Evolutionary conservation across 352 stramenopile genomes (phyloP).

Genomic region (Globisporangium iwayamae): DNA sequence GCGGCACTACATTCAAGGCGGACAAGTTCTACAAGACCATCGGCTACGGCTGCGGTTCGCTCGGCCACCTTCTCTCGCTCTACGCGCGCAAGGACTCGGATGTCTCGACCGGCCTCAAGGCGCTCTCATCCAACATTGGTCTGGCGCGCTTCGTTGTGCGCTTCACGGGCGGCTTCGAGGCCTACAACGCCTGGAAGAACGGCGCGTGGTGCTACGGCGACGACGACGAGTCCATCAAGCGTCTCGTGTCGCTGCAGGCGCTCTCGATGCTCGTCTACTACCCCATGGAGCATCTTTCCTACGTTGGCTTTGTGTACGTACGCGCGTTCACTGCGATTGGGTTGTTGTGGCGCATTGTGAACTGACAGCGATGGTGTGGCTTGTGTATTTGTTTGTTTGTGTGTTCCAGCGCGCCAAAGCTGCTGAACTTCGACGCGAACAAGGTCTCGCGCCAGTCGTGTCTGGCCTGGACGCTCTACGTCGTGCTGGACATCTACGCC

Average conservation of each 20-base stretch:
- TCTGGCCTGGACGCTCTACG: conserved; percentile 67
- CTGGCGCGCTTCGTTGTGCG: conserved; percentile 79
- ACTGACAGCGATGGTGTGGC: neutral
- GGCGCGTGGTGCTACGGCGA: conserved; percentile 74
- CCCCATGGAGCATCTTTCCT: conserved; percentile 81
- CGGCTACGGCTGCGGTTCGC: conserved; percentile 57
- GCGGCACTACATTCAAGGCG: conserved; percentile 47
- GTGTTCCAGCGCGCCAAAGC: conserved; percentile 52
- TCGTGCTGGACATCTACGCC: conserved; percentile 75
- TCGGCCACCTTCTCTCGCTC: conserved; percentile 53
- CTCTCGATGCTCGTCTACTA: conserved; percentile 86
- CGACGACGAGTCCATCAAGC: conserved; percentile 57
- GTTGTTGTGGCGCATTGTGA: neutral
- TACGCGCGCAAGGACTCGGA: conserved; percentile 45
- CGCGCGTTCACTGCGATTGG: neutral
- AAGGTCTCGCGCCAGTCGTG: conserved; percentile 69
- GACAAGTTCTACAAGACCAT: conserved; percentile 88
- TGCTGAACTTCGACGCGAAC: conserved; percentile 72
- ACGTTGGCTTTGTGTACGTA: conserved; percentile 78
- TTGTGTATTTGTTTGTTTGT: conserved; percentile 1
- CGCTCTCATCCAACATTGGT: conserved; percentile 67
- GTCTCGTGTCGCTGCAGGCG: conserved; percentile 60
- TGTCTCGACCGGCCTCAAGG: conserved; percentile 47
- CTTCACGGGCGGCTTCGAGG: conserved; percentile 72
- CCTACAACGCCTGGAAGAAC: conserved; percentile 71